These are phyloP conservation scores for Plasmodium cynomolgi DNA, from an alignment of 169 alveolate species.

Conservation along the genomic window DNA sequence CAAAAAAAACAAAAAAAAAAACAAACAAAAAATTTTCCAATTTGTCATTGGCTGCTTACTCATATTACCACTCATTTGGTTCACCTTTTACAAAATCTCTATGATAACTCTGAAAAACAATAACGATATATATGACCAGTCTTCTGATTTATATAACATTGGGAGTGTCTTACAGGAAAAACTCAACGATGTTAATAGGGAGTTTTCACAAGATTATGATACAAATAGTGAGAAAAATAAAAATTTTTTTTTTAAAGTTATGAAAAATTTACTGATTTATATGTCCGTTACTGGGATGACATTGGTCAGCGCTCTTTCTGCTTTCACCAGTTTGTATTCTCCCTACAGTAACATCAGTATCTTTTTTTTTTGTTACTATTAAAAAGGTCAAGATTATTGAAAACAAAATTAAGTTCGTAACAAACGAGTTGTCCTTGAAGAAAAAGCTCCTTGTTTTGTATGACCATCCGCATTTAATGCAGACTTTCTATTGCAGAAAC, in stretches of 20 bases:
- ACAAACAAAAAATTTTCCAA: constrained; percentile 27
- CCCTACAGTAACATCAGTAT: constrained; percentile 53
- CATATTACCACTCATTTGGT: constrained; percentile 44
- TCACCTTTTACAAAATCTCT: constrained; percentile 50
- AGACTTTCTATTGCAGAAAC: not conserved
- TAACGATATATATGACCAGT: constrained; percentile 26
- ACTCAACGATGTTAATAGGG: constrained; percentile 15
- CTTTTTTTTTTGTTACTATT: constrained; percentile 38
- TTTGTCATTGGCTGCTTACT: constrained; percentile 27
- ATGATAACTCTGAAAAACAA: constrained; percentile 45
- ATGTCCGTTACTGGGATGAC: constrained; percentile 73
- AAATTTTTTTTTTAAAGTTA: constrained; percentile 18
- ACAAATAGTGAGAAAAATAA: constrained; percentile 29
- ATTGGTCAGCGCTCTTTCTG: constrained; percentile 59
- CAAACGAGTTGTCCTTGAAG: constrained; percentile 12
- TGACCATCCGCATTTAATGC: constrained; percentile 26
- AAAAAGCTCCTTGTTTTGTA: constrained; percentile 32
- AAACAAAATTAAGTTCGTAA: constrained; percentile 37
- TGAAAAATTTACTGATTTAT: constrained; percentile 44
- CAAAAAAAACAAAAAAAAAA: constrained; percentile 17
- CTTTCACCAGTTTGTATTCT: constrained; percentile 63
- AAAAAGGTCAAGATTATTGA: constrained; percentile 51
- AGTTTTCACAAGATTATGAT: constrained; percentile 47
- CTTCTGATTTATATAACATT: constrained; percentile 39
- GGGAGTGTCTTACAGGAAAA: constrained; percentile 30